Evolutionary conservation across 2,329 filamentous ascomycete genomes (phyloP), one percentile per base, ranked within the genome.

Genomic region (Aspergillus sp.): DNA sequence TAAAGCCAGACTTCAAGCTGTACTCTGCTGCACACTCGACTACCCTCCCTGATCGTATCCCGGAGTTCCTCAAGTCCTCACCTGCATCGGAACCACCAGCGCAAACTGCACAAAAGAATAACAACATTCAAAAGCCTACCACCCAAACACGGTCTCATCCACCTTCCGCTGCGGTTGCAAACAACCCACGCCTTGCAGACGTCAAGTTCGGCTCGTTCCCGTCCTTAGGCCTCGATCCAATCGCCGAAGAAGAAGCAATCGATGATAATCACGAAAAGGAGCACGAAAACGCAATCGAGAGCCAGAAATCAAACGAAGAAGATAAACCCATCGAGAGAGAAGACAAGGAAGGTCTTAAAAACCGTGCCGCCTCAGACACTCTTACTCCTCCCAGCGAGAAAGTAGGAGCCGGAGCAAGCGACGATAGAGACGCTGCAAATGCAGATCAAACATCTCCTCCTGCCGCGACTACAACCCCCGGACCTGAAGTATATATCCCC

Each of bases 31-130:
- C 69, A 1, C 63, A 69, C n/a, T 55, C 65, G 3, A 59, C 53
- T 9, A 55, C 54, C 13, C 47, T 68, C 32, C 64, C 64, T 1
- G 65, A 69, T 41, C 64, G 71, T n/a, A 65, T 72, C 45, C 66
- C 70, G 1, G 44, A 44, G 4, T 34, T 54, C 17, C 53, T 71
- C 4, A 58, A 61, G 8, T 45, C 55, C 58, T 3, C 58, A 59
- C 7, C 12, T 13, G 7, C 20, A 4, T 11, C 26, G 9, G 26
- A 30, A 4, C 26, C 8, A 30, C 26, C 26, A 11, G 26, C 26
- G 26, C 26, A 30, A 9, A 30, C 26, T 30, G 26, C 9, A 30
- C 26, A 30, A 9, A 30, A 9, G 26, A 30, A 11, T 8, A 11
- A 30, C 3, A 8, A 9, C 9, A 4, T 30, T 30, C 26, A 9